Base-by-base conservation (phyloP, 331 rosid genomes). In the Phaseolus coccineus region DNA sequence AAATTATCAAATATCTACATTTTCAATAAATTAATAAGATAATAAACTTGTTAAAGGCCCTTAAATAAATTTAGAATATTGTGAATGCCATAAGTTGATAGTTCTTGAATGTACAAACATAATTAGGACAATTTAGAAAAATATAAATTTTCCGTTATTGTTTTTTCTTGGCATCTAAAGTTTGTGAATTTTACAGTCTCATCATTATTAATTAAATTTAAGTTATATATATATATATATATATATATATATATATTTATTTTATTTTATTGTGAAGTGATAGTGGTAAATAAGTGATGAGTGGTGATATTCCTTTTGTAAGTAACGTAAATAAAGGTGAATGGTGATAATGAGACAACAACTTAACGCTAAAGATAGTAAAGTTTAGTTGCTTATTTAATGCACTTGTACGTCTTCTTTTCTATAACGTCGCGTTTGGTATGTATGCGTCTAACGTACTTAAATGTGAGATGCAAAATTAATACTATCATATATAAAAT, bases 341-440 rank as follows among this genome's bases (percentile, higher is more conserved):
- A 13, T 63, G 3, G 31, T 8, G 51, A 65, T 65, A 31, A 19
- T 24, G 53, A 42, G 72, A 11, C 35, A 40, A 40, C 19, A 0
- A 66, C 53, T 66, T 66, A 39, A 66, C 72, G 72, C 35, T 40
- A 39, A 66, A 66, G 52, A 40, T 42, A 40, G 16, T 8, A 30
- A 39, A 66, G 53, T 40, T 66, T 66, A 40, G 11, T 66, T 10
- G 51, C 11, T 8, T 40, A 39, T 66, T 66, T 66, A 66, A 66
- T 66, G 72, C 72, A 9, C 4, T 11, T 24, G 19, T 4, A 42
- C 35, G 12, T 22, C 24, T 66, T 66, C 19, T n/a, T 66, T 40
- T 66, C 53, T 24, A 22, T 22, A 39, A 10, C 33, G 5, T 42
- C 19, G 5, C 53, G n/a, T 66, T 66, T 1, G 1, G 53, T 66